phyloP scores from a whole-genome alignment of 805 yeast species.

The Spathaspora arborariae region DNA sequence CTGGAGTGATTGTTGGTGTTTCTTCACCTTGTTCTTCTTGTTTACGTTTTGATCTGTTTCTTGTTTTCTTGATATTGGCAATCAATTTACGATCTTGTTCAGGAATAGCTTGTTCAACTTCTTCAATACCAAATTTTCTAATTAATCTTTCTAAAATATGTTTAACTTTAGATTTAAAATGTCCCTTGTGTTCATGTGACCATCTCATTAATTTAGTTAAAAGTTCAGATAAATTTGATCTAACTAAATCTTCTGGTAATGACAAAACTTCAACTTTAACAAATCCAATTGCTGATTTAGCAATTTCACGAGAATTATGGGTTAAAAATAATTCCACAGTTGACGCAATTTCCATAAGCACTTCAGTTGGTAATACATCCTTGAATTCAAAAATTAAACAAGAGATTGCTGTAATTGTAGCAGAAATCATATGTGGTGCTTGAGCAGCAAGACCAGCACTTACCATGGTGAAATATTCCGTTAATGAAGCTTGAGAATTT shows the following conservation, averaged over 20 bases:
- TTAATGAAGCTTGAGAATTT: conserved; percentile 62
- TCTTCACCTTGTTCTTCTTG: conserved; percentile 39
- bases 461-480: conserved; percentile 87
- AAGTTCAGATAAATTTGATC: conserved; percentile 60
- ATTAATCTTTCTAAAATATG: conserved; percentile 89
- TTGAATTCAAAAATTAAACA: conserved; percentile 86
- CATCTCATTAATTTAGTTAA: conserved; percentile 76
- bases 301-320: conserved; percentile 88
- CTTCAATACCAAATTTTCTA: conserved; percentile 86
- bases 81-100: conserved; percentile 83
- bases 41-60: conserved; percentile 80
- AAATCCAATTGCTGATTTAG: conserved; percentile 90
- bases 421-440: conserved; percentile 93
- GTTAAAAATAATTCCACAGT: conserved; percentile 89
- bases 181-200: conserved; percentile 96
- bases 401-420: conserved; percentile 83
- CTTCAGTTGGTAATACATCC: conserved; percentile 53
- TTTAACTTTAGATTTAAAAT: conserved; percentile 87
- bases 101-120: conserved; percentile 80
- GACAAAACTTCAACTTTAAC: conserved; percentile 84
- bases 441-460: conserved; percentile 95
- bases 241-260: conserved; percentile 73
- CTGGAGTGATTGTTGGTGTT: conserved; percentile 9
- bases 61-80: conserved; percentile 79
- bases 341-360: conserved; percentile 70